Evolutionary conservation across 805 yeast genomes (phyloP), one percentile per base, ranked within the genome.

Genomic region (Zygosaccharomyces rouxii): DNA sequence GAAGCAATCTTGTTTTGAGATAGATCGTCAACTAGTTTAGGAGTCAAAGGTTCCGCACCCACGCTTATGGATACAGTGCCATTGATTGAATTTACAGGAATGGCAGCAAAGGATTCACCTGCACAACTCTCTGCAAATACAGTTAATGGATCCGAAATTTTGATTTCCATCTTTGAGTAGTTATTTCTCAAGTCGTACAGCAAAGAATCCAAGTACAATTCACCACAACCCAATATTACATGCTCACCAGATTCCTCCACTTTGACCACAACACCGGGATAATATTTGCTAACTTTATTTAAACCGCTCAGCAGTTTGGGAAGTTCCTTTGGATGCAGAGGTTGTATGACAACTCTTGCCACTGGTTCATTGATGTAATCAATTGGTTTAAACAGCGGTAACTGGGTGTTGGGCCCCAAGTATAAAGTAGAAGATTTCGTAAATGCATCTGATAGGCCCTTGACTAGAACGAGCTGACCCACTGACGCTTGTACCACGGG

Each of bases 191-290:
- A 67, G 59, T 89, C 97, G 63, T 83, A 86, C 35, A 94, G 66
- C 21, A 86, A 69, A 56, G 94, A 86, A 64, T 94, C 98, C 67
- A 94, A 64, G 60, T 87, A 88, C 14, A 92, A 58, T 60, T 94
- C 98, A 5, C 99, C 99, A 7, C 88, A 79, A 0, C 94, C 97
- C 23, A 82, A 59, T 0, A 94, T 63, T 1, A 82, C 81, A 62
- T 85, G 88, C 57, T 89, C 97, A 2, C 97, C 97, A 44, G 90
- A 84, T 55, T 87, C 95, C 62, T 89, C 96, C 1, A 85, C 88
- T 53, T 76, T 80, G n/a, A 86, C 71, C 18, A 75, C 75, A 31
- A 81, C 73, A 3, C 89, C 84, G 7, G 84, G 75, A 60, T 87
- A 90, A 0, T 83, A 71, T 55, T 77, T 78, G 56, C 76, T 76